A percentile compares a stretch with the other conserved stretches of the same genome.
Conservation (phyloP, 176 grass and related monocot genomes). For the Carex cristatella region DNA sequence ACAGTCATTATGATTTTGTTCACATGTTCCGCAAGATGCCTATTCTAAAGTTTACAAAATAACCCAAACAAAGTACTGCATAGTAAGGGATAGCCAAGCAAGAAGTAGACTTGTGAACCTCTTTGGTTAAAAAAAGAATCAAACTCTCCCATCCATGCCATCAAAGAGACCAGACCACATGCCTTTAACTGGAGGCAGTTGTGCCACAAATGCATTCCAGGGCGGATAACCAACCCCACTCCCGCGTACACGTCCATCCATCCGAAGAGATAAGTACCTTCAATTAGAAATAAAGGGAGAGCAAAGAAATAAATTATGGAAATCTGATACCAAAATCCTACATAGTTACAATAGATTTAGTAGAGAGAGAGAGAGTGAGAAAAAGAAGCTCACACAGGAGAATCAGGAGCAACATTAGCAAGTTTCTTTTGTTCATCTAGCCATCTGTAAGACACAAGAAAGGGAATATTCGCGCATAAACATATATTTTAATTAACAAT, state of each 20-base stretch:
- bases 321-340: background rate
- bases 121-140: background rate
- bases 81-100: background rate
- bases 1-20: background rate
- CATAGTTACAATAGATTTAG: background rate
- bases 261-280: slow-evolving; percentile 77
- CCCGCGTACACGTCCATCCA: slow-evolving; percentile 92
- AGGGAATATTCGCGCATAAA: background rate
- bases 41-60: background rate
- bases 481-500: background rate
- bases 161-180: slow-evolving; percentile 87
- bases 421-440: slow-evolving; percentile 83
- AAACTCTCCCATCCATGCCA: slow-evolving; percentile 91
- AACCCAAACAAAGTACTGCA: background rate
- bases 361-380: background rate
- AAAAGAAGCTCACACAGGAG: slow-evolving; percentile 67
- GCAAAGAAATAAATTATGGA: background rate
- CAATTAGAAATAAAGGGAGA: background rate
- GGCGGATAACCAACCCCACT: slow-evolving; percentile 89
- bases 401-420: slow-evolving; percentile 61
- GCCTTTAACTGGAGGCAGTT: slow-evolving; percentile 79
- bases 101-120: background rate
- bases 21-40: background rate
- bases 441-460: slow-evolving; percentile 45
- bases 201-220: slow-evolving; percentile 89